phyloP scores from a whole-genome alignment of 2,329 filamentous ascomycete species.

The Colletotrichum sp. region DNA sequence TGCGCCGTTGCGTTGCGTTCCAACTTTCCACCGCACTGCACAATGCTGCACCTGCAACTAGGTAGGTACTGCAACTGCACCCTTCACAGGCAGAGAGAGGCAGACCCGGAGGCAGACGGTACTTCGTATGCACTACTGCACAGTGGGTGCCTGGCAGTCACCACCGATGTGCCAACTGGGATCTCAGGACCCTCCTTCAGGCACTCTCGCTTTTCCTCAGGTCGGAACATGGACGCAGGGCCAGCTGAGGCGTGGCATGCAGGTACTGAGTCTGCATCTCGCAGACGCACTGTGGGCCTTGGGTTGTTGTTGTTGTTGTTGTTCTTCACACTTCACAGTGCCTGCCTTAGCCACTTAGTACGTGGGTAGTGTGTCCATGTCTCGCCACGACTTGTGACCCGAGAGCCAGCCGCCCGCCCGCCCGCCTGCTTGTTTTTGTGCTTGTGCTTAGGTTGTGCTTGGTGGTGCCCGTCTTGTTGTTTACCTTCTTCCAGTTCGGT shows the following conservation, averaged over 20 bases:
- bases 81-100: not conserved
- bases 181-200: not conserved
- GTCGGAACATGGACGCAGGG: slow-evolving; percentile 15
- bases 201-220: not conserved
- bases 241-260: slow-evolving; percentile 19
- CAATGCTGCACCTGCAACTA: not conserved
- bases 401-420: not conserved
- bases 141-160: not conserved
- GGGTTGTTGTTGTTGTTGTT: not conserved
- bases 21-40: not conserved
- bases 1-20: not conserved
- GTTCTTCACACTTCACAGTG: slow-evolving; percentile 1
- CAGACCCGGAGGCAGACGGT: not conserved
- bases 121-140: not conserved
- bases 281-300: slow-evolving; percentile 9
- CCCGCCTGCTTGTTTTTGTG: not conserved
- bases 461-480: not conserved
- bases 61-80: not conserved
- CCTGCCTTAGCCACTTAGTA: not conserved
- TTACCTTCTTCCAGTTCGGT: not conserved
- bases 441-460: not conserved
- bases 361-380: not conserved
- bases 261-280: slow-evolving; percentile 13
- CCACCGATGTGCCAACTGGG: not conserved
- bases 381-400: not conserved